Conservation (phyloP, 345 rosid genomes). For the Cardamine occulta region DNA sequence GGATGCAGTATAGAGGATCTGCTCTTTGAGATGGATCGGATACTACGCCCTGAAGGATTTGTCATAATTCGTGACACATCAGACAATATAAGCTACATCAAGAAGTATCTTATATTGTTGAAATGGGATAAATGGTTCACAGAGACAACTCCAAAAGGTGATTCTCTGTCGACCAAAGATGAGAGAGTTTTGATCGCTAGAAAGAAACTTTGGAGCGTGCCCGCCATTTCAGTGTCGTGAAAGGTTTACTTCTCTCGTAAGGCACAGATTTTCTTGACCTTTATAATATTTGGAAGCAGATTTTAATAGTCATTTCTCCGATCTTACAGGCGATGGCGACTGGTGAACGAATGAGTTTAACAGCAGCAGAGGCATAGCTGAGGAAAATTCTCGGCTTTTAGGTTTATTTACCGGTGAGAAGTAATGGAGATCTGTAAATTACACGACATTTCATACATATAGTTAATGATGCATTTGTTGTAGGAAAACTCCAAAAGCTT, state of each 20-base stretch:
- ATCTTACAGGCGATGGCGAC: not conserved
- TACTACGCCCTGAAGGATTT: constrained; percentile 83
- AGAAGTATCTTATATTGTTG: constrained; percentile 59
- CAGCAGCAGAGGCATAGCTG: constrained; percentile 24
- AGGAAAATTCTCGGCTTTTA: constrained; percentile 21
- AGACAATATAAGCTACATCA: constrained; percentile 57
- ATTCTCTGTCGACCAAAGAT: constrained; percentile 63
- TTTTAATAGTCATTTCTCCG: not conserved
- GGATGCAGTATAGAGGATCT: constrained; percentile 82
- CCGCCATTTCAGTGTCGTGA: constrained; percentile 31
- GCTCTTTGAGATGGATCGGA: constrained; percentile 87
- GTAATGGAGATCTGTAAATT: constrained; percentile 37
- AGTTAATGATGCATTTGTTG: constrained; percentile 34
- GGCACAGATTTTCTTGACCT: not conserved
- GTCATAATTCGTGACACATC: constrained; percentile 84
- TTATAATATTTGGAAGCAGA: not conserved
- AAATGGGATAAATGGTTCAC: constrained; percentile 89
- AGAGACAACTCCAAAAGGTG: constrained; percentile 73
- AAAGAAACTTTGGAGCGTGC: constrained; percentile 66
- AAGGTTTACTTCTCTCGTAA: constrained; percentile 5
- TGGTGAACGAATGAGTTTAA: not conserved
- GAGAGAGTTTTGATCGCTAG: constrained; percentile 81
- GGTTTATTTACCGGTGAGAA: not conserved
- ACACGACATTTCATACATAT: constrained; percentile 24
- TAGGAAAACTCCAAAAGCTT: constrained; percentile 35